phyloP scores from a whole-genome alignment of 2,329 filamentous ascomycete species.

The Metarhizium robertsii region DNA sequence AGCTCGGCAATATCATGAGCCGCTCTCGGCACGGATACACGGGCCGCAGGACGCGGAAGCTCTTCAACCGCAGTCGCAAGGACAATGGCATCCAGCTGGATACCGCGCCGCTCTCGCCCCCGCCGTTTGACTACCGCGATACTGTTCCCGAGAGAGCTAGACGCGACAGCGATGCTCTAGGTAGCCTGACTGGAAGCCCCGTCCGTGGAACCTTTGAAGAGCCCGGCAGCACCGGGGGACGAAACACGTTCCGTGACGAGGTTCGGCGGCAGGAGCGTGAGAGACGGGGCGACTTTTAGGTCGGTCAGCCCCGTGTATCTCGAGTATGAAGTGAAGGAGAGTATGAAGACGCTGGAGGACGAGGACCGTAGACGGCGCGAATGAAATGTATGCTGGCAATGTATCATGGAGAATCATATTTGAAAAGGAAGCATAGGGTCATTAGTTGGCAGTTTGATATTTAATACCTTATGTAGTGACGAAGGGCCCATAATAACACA shows the following conservation, averaged over 20 bases:
- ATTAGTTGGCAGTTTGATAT: too few species aligned
- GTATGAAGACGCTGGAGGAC: neutral
- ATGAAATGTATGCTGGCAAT: too few species aligned
- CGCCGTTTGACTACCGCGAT: constrained; percentile 16
- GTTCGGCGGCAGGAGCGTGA: constrained; percentile 32
- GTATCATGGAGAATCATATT: too few species aligned
- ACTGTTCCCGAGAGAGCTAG: constrained; percentile 10
- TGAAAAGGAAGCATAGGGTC: too few species aligned
- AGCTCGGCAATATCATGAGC: constrained; percentile 42
- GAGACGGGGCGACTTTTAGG: constrained; percentile 1
- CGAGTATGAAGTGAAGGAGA: neutral
- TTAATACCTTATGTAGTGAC: too few species aligned
- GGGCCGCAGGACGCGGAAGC: constrained; percentile 27
- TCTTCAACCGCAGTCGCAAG: constrained; percentile 22
- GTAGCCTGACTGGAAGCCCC: constrained; percentile 39
- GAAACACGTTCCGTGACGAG: constrained; percentile 42
- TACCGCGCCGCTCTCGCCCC: constrained; percentile 15
- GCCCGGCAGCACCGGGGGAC: constrained; percentile 21
- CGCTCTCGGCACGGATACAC: constrained; percentile 34
- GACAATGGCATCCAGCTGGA: constrained; percentile 37
- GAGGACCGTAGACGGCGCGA: neutral
- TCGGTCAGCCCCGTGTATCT: neutral
- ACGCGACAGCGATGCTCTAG: constrained; percentile 38
- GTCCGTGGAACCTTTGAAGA: constrained; percentile 32
- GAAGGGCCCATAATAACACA: too few species aligned